Percentiles rank a stretch among this genome's conserved stretches.
These are phyloP conservation scores for Fagus sylvatica DNA, from an alignment of 306 rosid species.

Conservation along the genomic window DNA sequence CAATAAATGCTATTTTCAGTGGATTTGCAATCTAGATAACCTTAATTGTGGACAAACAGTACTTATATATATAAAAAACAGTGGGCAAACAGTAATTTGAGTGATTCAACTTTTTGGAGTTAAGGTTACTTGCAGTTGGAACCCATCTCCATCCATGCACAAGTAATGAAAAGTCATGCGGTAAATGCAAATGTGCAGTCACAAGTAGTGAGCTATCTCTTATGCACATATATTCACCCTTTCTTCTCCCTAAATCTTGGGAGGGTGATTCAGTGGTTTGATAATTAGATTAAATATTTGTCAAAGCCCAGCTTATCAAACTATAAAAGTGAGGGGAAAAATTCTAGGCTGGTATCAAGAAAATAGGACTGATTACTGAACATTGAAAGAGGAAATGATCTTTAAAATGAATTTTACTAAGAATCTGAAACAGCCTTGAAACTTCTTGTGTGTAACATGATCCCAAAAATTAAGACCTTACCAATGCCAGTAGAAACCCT, in stretches of 20 bases:
- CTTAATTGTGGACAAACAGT: background rate
- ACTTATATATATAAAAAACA: too few species aligned
- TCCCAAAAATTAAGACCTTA: slow-evolving; percentile 32
- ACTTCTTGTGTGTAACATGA: too few species aligned
- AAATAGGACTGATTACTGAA: background rate
- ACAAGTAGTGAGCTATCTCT: background rate
- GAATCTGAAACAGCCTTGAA: background rate
- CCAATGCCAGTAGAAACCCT: slow-evolving; percentile 64
- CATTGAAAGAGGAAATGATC: background rate
- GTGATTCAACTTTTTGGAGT: background rate
- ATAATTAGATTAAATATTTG: too few species aligned
- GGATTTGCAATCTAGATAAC: background rate
- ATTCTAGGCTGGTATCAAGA: background rate
- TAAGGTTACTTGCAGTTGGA: background rate
- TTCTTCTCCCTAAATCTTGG: background rate
- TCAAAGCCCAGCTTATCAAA: too few species aligned
- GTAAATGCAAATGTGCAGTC: background rate
- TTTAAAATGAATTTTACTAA: background rate
- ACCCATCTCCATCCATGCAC: too few species aligned
- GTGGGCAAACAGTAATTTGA: too few species aligned
- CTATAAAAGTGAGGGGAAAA: too few species aligned
- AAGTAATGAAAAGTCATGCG: background rate
- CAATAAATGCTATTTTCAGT: background rate
- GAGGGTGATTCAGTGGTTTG: background rate
- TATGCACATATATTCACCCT: background rate